Evolutionary conservation across 768 basidiomycete species (phyloP).

Genomic region (Phaeotremella skinneri): DNA sequence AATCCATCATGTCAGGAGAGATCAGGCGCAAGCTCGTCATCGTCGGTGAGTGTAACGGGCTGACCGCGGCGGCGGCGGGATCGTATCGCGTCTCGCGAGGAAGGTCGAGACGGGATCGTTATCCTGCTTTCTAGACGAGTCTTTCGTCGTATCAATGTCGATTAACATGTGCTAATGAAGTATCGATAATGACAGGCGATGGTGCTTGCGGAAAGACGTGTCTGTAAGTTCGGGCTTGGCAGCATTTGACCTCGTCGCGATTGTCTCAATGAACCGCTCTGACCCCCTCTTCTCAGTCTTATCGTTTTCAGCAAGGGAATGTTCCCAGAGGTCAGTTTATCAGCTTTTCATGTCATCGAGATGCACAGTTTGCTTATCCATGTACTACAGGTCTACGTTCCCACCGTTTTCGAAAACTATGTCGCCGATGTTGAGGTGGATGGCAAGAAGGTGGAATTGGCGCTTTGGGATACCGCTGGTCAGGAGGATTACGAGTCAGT

Average conservation of each 20-base stretch:
- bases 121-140: not conserved
- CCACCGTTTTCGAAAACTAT: slow-evolving; percentile 99
- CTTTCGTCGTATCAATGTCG: not conserved
- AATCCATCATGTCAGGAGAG: slow-evolving; percentile 70
- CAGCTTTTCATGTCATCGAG: not conserved
- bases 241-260: not conserved
- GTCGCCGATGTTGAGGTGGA: slow-evolving; percentile 99
- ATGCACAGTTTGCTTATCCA: slow-evolving; percentile 7
- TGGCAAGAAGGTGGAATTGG: slow-evolving; percentile 96
- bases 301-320: slow-evolving; percentile 49
- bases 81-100: not conserved
- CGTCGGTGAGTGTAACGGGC: slow-evolving; percentile 61
- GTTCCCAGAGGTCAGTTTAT: slow-evolving; percentile 48
- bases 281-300: slow-evolving; percentile 21
- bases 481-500: slow-evolving; percentile 98
- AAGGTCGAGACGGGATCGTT: not conserved
- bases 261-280: not conserved
- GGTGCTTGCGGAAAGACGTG: slow-evolving; percentile 89
- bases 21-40: slow-evolving; percentile 98
- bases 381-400: slow-evolving; percentile 84
- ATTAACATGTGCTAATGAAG: not conserved
- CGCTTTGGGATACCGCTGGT: slow-evolving; percentile 99
- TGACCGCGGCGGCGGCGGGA: not conserved
- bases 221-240: slow-evolving; percentile 32
- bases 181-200: slow-evolving; percentile 60